These are phyloP conservation scores for Inga leiocalycina DNA, from an alignment of 306 rosid genomes.

Conservation along the genomic window DNA sequence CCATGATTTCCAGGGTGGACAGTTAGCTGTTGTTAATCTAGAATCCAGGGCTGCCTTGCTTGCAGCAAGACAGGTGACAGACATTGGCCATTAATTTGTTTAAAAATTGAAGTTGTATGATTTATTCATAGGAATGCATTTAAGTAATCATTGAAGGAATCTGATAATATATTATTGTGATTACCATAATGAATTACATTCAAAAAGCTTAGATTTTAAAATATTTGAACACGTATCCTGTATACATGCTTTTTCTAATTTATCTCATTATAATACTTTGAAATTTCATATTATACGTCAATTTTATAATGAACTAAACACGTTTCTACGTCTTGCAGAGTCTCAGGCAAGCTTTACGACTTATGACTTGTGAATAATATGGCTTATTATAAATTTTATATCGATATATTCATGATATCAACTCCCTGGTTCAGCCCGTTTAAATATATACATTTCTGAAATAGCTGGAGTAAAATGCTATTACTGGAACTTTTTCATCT, in stretches of 20 bases:
- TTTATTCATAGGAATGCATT: slow-evolving; percentile 21
- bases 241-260: neutral
- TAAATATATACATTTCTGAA: slow-evolving; percentile 2
- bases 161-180: neutral
- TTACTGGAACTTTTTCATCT: slow-evolving; percentile 3
- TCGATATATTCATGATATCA: neutral
- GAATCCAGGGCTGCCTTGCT: slow-evolving; percentile 91
- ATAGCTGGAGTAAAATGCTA: slow-evolving; percentile 4
- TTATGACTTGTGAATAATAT: neutral
- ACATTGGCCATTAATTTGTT: neutral
- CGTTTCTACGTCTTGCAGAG: neutral
- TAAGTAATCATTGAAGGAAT: slow-evolving; percentile 1
- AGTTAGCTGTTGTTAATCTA: slow-evolving; percentile 71
- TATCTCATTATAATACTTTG: slow-evolving; percentile 19
- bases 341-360: neutral
- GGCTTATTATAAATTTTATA: neutral
- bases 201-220: slow-evolving; percentile 5
- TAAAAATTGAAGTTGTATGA: neutral
- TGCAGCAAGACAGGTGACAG: slow-evolving; percentile 81
- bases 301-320: slow-evolving; percentile 15
- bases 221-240: neutral
- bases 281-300: slow-evolving; percentile 14
- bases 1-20: slow-evolving; percentile 79
- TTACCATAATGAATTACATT: neutral
- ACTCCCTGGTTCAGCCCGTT: slow-evolving; percentile 19